Percentiles rank a stretch among this genome's conserved stretches.
These are phyloP conservation scores for Talaromyces adpressus DNA, from an alignment of 495 filamentous ascomycete genomes.

Conservation along the genomic window DNA sequence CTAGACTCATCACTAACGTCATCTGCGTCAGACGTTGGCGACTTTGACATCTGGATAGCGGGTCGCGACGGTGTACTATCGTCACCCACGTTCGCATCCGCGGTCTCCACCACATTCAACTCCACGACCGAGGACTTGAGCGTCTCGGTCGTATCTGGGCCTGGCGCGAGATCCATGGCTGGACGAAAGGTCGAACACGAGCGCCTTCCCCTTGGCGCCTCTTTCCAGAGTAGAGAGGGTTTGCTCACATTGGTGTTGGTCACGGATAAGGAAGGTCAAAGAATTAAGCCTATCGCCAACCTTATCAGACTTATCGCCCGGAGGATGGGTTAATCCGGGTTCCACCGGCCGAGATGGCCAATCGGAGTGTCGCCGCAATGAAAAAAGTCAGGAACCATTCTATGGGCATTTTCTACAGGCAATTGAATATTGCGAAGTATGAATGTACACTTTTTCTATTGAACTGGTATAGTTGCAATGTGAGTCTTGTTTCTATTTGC, in stretches of 20 bases:
- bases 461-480: not conserved
- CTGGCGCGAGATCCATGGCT: conserved; percentile 35
- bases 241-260: conserved; percentile 26
- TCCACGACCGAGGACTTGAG: conserved; percentile 40
- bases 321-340: conserved; percentile 25
- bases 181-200: conserved; percentile 26
- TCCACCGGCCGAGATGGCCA: conserved; percentile 15
- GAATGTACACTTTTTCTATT: not conserved
- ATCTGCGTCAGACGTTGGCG: conserved; percentile 35
- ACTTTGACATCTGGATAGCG: conserved; percentile 20
- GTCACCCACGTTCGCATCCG: not conserved
- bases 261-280: not conserved
- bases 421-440: not conserved
- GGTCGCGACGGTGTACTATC: not conserved
- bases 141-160: conserved; percentile 28
- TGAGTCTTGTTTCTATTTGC: not conserved
- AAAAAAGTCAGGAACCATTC: conserved; percentile 7
- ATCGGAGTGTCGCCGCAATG: conserved; percentile 9
- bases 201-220: conserved; percentile 5
- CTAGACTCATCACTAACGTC: conserved; percentile 54
- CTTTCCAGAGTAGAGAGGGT: conserved; percentile 20
- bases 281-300: not conserved
- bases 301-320: conserved; percentile 7
- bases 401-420: not conserved
- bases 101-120: conserved; percentile 35